A percentile compares a stretch with the other conserved stretches of the same genome.
phyloP scores from a whole-genome alignment of 1,284 basidiomycete genomes.

The Boletus mariae region DNA sequence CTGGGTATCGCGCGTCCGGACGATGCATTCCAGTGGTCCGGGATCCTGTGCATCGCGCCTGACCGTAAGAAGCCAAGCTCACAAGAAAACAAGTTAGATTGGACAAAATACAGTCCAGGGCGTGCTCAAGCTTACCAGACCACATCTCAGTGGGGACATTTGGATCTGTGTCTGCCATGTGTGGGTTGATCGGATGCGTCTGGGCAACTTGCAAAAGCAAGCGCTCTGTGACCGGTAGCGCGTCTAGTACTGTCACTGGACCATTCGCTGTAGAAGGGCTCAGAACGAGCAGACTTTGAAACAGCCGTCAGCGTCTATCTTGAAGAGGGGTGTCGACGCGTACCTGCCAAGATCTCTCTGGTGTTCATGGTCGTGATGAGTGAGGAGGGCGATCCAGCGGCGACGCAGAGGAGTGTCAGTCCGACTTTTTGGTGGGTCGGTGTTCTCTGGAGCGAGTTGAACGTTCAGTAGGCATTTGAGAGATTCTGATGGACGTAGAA shows the following conservation, averaged over 20 bases:
- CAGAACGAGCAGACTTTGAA: constrained; percentile 20
- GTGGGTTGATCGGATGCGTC: constrained; percentile 7
- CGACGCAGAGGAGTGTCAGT: neutral
- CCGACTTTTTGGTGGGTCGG: neutral
- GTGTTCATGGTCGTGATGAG: constrained; percentile 9
- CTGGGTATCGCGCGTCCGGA: constrained; percentile 16
- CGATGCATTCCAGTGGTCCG: constrained; percentile 11
- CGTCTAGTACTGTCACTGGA: constrained; percentile 10
- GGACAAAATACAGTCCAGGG: neutral
- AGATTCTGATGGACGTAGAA: constrained; percentile 25
- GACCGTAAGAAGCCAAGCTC: constrained; percentile 27
- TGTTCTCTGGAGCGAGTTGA: constrained; percentile 1
- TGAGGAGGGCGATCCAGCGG: constrained; percentile 21
- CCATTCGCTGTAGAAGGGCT: neutral
- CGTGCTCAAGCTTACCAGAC: constrained; percentile 18
- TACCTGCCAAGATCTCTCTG: constrained; percentile 26
- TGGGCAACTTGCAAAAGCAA: constrained; percentile 26
- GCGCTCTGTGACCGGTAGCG: constrained; percentile 23
- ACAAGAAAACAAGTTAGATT: constrained; percentile 7
- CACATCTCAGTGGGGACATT: constrained; percentile 4
- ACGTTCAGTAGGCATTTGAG: constrained; percentile 17
- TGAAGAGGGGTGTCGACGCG: neutral
- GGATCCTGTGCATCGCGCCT: constrained; percentile 14
- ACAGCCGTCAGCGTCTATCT: constrained; percentile 5
- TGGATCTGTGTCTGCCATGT: neutral